Percentiles rank a stretch among this genome's conserved stretches.
phyloP scores from a whole-genome alignment of 2,329 filamentous ascomycete species.

The Corniculantispora saksenae region DNA sequence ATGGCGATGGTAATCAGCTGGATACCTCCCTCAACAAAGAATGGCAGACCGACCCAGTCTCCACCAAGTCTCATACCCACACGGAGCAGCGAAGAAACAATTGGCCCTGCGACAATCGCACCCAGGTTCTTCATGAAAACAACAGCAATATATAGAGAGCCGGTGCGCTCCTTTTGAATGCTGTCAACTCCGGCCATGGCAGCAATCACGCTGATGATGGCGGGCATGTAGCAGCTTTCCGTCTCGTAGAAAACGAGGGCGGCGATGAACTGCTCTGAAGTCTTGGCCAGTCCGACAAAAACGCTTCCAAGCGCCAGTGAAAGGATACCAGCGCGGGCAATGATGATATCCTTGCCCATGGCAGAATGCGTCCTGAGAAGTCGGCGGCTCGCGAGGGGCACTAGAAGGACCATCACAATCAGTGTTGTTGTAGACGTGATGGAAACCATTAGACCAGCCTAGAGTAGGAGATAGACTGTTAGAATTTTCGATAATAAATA shows the following conservation, averaged over 20 bases:
- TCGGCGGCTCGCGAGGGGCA: slow-evolving; percentile 5
- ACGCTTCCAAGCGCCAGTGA: slow-evolving; percentile 10
- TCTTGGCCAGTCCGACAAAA: neutral
- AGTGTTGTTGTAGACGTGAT: slow-evolving; percentile 8
- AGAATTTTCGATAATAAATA: neutral
- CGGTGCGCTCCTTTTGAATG: neutral
- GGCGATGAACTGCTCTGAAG: slow-evolving; percentile 2
- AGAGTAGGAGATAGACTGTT: neutral
- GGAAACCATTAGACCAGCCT: slow-evolving; percentile 11
- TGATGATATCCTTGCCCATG: slow-evolving; percentile 15
- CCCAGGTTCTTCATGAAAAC: slow-evolving; percentile 10
- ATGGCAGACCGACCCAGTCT: slow-evolving; percentile 15
- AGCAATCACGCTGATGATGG: slow-evolving; percentile 11
- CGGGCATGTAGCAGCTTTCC: slow-evolving; percentile 13
- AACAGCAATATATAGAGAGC: slow-evolving; percentile 1
- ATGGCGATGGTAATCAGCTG: slow-evolving; percentile 14
- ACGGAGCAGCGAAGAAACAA: slow-evolving; percentile 7
- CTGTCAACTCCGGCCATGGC: slow-evolving; percentile 9
- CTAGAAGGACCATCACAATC: neutral
- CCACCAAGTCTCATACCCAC: slow-evolving; percentile 12
- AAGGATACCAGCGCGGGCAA: slow-evolving; percentile 10
- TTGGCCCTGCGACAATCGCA: slow-evolving; percentile 1
- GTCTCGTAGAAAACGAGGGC: slow-evolving; percentile 13
- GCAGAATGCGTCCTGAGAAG: neutral
- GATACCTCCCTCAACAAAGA: slow-evolving; percentile 3